Conservation (phyloP, 2,329 filamentous ascomycete species). For the Colletotrichum tropicale region DNA sequence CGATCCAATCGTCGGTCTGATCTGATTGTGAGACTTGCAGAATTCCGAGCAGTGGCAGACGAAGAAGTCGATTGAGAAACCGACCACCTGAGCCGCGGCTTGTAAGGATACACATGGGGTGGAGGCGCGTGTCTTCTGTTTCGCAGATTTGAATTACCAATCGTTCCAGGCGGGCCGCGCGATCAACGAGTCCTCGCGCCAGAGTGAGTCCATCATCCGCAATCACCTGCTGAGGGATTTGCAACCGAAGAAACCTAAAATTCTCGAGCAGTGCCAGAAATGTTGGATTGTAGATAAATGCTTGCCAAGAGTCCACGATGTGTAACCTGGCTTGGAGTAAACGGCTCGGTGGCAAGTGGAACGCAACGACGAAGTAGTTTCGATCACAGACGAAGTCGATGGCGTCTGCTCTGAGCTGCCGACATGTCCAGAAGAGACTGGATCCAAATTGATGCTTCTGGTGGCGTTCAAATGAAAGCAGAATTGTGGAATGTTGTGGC, state of each 20-base stretch:
- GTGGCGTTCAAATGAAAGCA: background rate
- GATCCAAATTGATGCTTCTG: background rate
- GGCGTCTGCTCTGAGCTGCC: background rate
- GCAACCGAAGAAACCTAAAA: background rate
- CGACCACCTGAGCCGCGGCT: background rate
- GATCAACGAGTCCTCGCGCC: rapidly evolving
- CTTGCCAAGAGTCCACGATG: background rate
- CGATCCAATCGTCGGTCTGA: background rate
- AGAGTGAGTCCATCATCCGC: background rate
- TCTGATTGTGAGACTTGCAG: background rate
- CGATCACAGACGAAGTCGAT: background rate
- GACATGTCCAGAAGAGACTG: background rate
- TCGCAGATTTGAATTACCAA: rapidly evolving
- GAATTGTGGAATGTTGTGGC: background rate
- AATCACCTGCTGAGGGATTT: background rate
- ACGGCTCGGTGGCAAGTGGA: rapidly evolving
- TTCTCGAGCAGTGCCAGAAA: rapidly evolving
- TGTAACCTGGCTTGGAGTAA: rapidly evolving
- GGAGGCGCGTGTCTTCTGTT: rapidly evolving
- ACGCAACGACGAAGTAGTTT: background rate
- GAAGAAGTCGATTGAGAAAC: background rate
- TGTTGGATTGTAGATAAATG: background rate
- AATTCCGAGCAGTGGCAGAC: background rate
- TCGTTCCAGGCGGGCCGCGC: background rate
- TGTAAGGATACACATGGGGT: rapidly evolving